Percentiles rank a stretch among this genome's conserved stretches.
Evolutionary conservation across 495 filamentous ascomycete genomes (phyloP).

Genomic region (Entonaema liquescens): DNA sequence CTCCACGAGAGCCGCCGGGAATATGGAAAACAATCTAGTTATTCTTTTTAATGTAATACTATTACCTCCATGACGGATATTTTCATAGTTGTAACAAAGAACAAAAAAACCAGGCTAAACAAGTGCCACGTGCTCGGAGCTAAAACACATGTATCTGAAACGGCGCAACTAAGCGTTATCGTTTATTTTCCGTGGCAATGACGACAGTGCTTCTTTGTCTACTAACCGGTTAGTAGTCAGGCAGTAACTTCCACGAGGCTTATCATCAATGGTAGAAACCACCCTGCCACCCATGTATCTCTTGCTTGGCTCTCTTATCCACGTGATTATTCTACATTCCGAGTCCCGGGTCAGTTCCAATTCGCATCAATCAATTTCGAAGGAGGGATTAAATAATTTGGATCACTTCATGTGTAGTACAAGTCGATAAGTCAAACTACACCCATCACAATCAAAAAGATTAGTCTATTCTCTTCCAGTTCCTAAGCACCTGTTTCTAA

Average conservation of each 20-base stretch:
- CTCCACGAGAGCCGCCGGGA: slow-evolving; percentile 7
- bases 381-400: neutral
- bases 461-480: neutral
- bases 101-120: slow-evolving; percentile 24
- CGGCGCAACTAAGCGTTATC: slow-evolving; percentile 9
- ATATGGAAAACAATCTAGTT: slow-evolving; percentile 22
- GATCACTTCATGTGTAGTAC: neutral
- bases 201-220: neutral
- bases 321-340: neutral
- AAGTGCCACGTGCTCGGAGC: slow-evolving; percentile 36
- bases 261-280: neutral
- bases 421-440: neutral
- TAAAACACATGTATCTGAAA: slow-evolving; percentile 34
- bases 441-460: neutral
- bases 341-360: neutral
- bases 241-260: neutral
- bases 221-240: too few species aligned
- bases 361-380: neutral
- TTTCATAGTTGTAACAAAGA: slow-evolving; percentile 29
- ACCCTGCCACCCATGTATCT: neutral
- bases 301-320: neutral
- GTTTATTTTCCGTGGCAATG: slow-evolving; percentile 25
- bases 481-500: neutral
- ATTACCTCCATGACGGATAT: slow-evolving; percentile 28
- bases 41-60: neutral